phyloP scores from a whole-genome alignment of 768 basidiomycete genomes.

The Suillus decipiens region DNA sequence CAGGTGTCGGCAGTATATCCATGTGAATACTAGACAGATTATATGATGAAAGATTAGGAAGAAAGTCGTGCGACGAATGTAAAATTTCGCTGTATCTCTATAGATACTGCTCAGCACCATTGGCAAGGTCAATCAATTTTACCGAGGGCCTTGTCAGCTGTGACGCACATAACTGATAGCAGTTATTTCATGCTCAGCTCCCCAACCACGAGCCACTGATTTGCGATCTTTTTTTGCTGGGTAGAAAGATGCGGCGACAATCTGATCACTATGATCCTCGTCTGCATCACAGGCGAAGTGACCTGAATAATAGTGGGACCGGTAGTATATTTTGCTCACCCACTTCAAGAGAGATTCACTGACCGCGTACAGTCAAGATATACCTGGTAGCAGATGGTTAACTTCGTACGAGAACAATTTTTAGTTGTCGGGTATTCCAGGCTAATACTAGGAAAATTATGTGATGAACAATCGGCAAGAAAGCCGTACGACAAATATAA shows the following conservation, averaged over 20 bases:
- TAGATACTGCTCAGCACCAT: slow-evolving; percentile 61
- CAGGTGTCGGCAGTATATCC: background rate
- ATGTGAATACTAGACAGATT: too few relatives aligned
- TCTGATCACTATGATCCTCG: slow-evolving; percentile 69
- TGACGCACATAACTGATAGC: slow-evolving; percentile 83
- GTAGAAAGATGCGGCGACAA: slow-evolving; percentile 89
- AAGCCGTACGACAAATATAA: background rate
- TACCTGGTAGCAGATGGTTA: background rate
- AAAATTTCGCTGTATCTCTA: background rate
- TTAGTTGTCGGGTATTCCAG: background rate
- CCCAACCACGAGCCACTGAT: slow-evolving; percentile 90
- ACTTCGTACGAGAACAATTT: background rate
- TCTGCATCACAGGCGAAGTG: slow-evolving; percentile 68
- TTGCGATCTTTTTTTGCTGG: slow-evolving; percentile 64
- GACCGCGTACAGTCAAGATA: too few relatives aligned
- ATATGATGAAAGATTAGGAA: too few relatives aligned
- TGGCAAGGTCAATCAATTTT: slow-evolving; percentile 84
- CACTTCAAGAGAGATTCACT: too few relatives aligned
- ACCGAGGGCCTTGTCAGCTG: slow-evolving; percentile 56
- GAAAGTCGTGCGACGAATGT: background rate
- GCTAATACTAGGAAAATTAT: too few relatives aligned
- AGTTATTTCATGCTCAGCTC: slow-evolving; percentile 75
- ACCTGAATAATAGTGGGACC: slow-evolving; percentile 84
- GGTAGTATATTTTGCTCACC: slow-evolving; percentile 73
- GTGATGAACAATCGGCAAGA: background rate